Evolutionary conservation across 148 eudicot genomes (phyloP).

Genomic region (Cornus florida): DNA sequence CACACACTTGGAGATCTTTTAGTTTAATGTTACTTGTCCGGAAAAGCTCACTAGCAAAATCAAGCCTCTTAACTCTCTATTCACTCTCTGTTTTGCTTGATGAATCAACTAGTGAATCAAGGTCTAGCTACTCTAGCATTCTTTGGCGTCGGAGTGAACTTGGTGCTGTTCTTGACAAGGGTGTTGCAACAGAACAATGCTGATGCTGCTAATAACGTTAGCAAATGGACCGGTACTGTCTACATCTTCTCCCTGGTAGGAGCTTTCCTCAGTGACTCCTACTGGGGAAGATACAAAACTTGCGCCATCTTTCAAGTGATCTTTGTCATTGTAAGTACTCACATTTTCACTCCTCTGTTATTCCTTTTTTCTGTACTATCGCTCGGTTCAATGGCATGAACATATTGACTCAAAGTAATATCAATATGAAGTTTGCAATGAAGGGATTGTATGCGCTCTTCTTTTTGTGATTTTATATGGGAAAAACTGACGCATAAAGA

Average conservation of each 20-base stretch:
- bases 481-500: too few relatives aligned
- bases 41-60: background rate
- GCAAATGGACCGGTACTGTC: constrained; percentile 97
- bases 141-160: constrained; percentile 90
- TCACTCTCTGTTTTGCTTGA: background rate
- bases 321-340: constrained; percentile 63
- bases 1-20: too few relatives aligned
- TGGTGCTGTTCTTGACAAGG: constrained; percentile 83
- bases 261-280: constrained; percentile 87
- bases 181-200: constrained; percentile 80
- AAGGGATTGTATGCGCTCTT: too few relatives aligned
- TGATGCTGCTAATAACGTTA: constrained; percentile 84
- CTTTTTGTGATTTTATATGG: too few relatives aligned
- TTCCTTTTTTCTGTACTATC: too few relatives aligned
- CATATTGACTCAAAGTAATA: too few relatives aligned
- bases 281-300: constrained; percentile 91
- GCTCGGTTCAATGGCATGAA: too few relatives aligned
- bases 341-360: background rate
- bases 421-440: too few relatives aligned
- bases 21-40: too few relatives aligned
- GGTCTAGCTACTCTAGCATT: constrained; percentile 93
- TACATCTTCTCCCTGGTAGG: constrained; percentile 91
- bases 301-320: constrained; percentile 80
- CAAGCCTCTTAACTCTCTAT: background rate
- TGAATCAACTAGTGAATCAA: constrained; percentile 66